Evolutionary conservation across 805 yeast genomes (phyloP), one percentile per base, ranked within the genome.

Genomic region (Grigorovia jiainica): DNA sequence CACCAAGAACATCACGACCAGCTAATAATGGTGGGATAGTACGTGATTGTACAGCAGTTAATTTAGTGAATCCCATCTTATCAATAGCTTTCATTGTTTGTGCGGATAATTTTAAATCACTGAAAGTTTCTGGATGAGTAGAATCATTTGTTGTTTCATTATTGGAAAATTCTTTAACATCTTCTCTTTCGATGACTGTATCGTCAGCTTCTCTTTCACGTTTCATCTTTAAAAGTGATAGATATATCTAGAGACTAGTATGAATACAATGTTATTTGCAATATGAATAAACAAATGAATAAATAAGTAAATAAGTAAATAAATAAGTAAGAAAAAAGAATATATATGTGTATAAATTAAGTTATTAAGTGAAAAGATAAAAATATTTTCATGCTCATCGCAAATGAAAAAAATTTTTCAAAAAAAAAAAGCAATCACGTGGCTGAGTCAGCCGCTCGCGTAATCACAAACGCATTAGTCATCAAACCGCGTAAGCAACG

Each of bases 21-120:
- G 97, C 97, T 48, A 94, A 67, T 47, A 92, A 71, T 9, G 98
- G 97, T 6, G 98, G 97, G 43, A 92, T 92, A 10, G 98, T 87
- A 65, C 90, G 79, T 21, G 95, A 82, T 66, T 92, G 99, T 8
- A 92, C 97, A 48, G 80, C 78, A 1, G 99, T 94, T 97, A 92
- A 86, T 40, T 68, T 81, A 11, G 76, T 71, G 67, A 92, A 92
- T 1, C 96, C 97, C 96, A 92, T 85, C 27, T 78, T 81, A 32
- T 71, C 70, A 50, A 92, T 79, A 18, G 95, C 90, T 56, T 79
- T 77, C 57, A 79, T 60, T 3, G 97, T 89, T 42, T 87, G 90
- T 45, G 72, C 82, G 3, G 96, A 86, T 34, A 92, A 71, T 10
- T 80, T 76, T 42, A 83, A 67, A 7, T 38, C 36, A 3, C 32